Conservation (phyloP, 768 basidiomycete species). For the Psilocybe tampanensis region DNA sequence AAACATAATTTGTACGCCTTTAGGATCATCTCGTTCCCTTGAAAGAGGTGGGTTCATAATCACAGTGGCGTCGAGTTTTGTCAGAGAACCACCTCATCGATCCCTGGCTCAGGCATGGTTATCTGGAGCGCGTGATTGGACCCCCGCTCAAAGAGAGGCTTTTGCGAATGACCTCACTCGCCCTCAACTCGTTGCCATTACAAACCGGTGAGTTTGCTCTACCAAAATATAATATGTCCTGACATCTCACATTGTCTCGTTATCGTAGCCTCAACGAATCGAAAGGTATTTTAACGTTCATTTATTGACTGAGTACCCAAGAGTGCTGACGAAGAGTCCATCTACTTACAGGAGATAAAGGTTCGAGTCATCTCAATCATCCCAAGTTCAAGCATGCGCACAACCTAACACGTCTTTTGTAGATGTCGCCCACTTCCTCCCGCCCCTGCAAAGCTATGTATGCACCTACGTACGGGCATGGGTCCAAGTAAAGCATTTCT, state of each 20-base stretch:
- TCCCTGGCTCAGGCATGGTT: constrained; percentile 45
- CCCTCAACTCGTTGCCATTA: constrained; percentile 53
- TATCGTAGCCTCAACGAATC: constrained; percentile 7
- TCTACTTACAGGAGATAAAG: constrained; percentile 38
- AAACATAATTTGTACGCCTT: too few relatives aligned
- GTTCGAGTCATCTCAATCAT: constrained; percentile 13
- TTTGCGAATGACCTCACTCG: constrained; percentile 57
- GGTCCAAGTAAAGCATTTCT: constrained; percentile 51
- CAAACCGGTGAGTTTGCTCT: constrained; percentile 32
- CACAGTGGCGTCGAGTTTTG: background rate
- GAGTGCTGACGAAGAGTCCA: background rate
- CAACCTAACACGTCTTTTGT: too few relatives aligned
- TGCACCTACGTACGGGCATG: constrained; percentile 56
- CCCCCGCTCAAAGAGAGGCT: constrained; percentile 47
- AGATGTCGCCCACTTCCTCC: constrained; percentile 48
- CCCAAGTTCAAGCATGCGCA: too few relatives aligned
- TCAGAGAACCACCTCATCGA: background rate
- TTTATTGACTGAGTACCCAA: background rate
- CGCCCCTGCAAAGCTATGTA: constrained; percentile 43
- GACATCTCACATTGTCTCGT: background rate
- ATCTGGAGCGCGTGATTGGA: constrained; percentile 55
- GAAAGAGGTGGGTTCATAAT: constrained; percentile 42
- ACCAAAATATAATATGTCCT: background rate
- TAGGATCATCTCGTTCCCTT: constrained; percentile 54
- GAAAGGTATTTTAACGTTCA: constrained; percentile 5